Base-by-base conservation (phyloP, 345 rosid species). In the Euphorbia pulcherrima region DNA sequence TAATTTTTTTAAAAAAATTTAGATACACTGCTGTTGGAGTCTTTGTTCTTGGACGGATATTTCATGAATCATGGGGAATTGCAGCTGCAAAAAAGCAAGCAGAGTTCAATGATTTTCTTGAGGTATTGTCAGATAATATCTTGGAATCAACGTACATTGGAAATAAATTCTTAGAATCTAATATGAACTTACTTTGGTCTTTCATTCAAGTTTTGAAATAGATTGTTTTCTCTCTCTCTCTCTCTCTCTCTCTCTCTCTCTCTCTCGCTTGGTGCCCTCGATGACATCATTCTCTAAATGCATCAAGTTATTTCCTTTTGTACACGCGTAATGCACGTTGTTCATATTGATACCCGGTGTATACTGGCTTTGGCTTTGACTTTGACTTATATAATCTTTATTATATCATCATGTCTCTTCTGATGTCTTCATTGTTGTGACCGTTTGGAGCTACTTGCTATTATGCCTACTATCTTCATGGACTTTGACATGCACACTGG, bases 1-100 rank as follows among this genome's bases (percentile, higher is more conserved):
- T 55, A 14, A 51, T 48, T 55, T 64, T 65, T 39, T 46, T 24
- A 33, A n/a, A n/a, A n/a, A n/a, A n/a, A 65, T 80, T 70, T 72
- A 91, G 99, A 73, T 94, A 87, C 76, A 94, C 99, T 27, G 97
- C 97, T 44, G 99, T 94, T 67, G 99, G 97, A 70, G 96, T 91
- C 71, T 94, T 89, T 84, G 97, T 94, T 65, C 95, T 94, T 74
- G 95, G 97, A 66, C 86, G 85, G 70, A 85, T 83, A 83, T 87
- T 91, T 78, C 86, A 56, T 46, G 95, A 94, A 83, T 87, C 96
- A 8, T 94, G 99, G 99, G 97, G 97, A 50, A 72, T 81, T 69
- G 73, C 84, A 68, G 92, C 96, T 58, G 80, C 64, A 29, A 72
- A 84, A 71, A 88, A 81, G 81, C 89, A 94, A 74, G 76, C 85